Evolutionary conservation across 306 rosid genomes (phyloP), one percentile per base, ranked within the genome.

Genomic region (Ormosia emarginata): DNA sequence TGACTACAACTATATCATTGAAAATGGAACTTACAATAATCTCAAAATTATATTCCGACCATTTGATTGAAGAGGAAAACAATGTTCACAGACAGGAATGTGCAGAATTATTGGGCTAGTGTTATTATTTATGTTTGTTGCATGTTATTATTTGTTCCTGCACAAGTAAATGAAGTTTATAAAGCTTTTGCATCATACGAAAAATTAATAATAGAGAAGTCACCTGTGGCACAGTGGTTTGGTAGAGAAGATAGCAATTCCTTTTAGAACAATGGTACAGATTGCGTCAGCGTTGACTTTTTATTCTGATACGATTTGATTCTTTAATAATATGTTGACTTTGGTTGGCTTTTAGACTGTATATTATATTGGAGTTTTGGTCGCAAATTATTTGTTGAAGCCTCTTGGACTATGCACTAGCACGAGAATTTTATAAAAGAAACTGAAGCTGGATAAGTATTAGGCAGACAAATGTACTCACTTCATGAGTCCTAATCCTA

Each of bases 221-320:
- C 37, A 75, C 11, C 15, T 3, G 4, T 17, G n/a, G 37, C 4
- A 46, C 15, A 7, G 30, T 49, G 52, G 75, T 65, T 67, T 4
- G 58, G 44, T 36, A 61, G 66, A 4, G 24, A 64, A 11, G 33
- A 43, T 0, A 3, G 15, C 2, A n/a, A 40, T 24, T 72, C 67
- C 40, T 30, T 46, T 58, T 29, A 66, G 32, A 44, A 56, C 9
- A 66, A 18, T 57, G 72, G 55, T 3, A 6, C 55, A 47, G 39
- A 74, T 80, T 75, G 78, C 63, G 39, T 64, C 47, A 43, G 65
- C 69, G 24, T 86, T 85, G 90, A 84, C 89, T 47, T 41, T 41
- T 29, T 1, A 52, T 24, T 32, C 30, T 11, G 15, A 62, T 80
- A 17, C 6, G 53, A 37, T 58, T 46, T 71, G 61, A 66, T 46